phyloP scores from a whole-genome alignment of 1,284 basidiomycete genomes.

The Hemileia vastatrix region DNA sequence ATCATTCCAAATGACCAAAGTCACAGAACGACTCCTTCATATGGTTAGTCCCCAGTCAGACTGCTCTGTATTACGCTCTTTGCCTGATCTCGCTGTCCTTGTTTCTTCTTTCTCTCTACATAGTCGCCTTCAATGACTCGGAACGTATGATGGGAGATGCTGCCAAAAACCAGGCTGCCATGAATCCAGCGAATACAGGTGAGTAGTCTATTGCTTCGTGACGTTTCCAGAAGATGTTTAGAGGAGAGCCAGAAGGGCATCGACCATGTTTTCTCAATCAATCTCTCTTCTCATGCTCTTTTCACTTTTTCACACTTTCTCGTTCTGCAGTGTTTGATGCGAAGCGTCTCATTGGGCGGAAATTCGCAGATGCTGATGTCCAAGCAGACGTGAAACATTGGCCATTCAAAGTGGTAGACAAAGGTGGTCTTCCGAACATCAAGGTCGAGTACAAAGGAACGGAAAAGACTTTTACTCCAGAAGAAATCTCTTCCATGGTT shows the following conservation, averaged over 20 bases:
- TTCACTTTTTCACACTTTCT: conserved; percentile 11
- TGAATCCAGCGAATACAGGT: conserved; percentile 46
- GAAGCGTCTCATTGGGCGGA: background rate
- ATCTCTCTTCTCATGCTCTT: background rate
- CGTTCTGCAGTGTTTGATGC: conserved; percentile 46
- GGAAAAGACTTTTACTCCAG: background rate
- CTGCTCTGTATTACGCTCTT: too few relatives aligned
- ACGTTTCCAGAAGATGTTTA: background rate
- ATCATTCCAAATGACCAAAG: background rate
- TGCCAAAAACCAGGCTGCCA: background rate
- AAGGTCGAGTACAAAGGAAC: background rate
- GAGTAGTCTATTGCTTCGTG: conserved; percentile 30
- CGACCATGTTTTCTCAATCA: too few relatives aligned
- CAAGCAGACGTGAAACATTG: background rate
- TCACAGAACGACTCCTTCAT: background rate
- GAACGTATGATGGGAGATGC: background rate
- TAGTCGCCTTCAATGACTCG: background rate
- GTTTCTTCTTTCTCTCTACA: too few relatives aligned
- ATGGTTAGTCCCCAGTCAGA: conserved; percentile 61
- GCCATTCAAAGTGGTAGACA: background rate
- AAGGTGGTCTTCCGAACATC: background rate
- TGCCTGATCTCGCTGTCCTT: too few relatives aligned
- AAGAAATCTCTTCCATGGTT: background rate
- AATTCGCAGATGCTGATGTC: background rate
- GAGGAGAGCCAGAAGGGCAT: background rate